A percentile compares a stretch with the other conserved stretches of the same genome.
These are phyloP conservation scores for Chimonanthus salicifolius DNA, from an alignment of 164 flowering plant genomes.

Conservation along the genomic window DNA sequence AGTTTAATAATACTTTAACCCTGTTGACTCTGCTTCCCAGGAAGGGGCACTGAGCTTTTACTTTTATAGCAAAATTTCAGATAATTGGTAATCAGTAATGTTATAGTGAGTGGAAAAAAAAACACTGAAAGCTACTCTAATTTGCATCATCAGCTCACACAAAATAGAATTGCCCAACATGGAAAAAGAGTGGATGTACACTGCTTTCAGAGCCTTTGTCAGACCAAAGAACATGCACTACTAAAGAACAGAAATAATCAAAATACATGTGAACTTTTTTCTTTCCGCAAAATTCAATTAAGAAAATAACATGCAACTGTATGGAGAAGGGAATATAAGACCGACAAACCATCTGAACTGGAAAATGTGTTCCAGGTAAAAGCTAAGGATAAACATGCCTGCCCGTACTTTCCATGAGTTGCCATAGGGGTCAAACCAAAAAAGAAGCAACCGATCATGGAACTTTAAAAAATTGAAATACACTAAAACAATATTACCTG, in stretches of 20 bases:
- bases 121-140: not conserved
- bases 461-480: constrained; percentile 16
- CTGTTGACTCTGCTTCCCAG: no score
- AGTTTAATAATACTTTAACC: no score
- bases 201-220: not conserved
- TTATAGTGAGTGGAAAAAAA: no score
- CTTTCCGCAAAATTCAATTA: not conserved
- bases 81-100: no score
- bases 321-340: not conserved
- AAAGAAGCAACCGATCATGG: not conserved
- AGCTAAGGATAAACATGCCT: constrained; percentile 9
- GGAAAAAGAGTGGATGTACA: not conserved
- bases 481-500: constrained; percentile 20
- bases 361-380: not conserved
- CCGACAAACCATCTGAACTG: not conserved
- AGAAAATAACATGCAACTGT: not conserved
- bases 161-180: not conserved
- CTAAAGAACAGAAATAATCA: not conserved
- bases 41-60: no score
- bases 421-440: constrained; percentile 1
- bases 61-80: no score
- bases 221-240: not conserved
- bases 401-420: constrained; percentile 9
- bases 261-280: not conserved
- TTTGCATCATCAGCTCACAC: not conserved